Evolutionary conservation across 257 asterid species (phyloP).

Genomic region (Scutellaria galericulata): DNA sequence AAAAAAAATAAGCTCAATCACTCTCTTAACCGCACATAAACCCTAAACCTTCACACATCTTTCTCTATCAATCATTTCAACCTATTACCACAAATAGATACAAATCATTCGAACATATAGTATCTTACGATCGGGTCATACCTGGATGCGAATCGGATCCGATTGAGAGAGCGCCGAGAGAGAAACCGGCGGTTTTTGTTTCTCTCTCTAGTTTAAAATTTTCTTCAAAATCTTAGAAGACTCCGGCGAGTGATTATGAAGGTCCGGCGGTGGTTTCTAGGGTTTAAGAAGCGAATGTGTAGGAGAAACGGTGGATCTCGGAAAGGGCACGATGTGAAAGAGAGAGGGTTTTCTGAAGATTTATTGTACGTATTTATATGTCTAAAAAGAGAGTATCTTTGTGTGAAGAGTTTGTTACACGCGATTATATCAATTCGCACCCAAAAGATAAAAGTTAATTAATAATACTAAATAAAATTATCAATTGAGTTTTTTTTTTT

Average conservation of each 20-base stretch:
- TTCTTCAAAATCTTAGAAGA: conserved; percentile 4
- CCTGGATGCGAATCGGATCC: conserved; percentile 62
- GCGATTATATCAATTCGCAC: no score
- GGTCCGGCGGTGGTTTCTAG: conserved; percentile 52
- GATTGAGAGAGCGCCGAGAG: conserved; percentile 40
- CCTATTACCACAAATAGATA: background rate
- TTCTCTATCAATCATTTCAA: conserved; percentile 9
- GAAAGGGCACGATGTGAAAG: background rate
- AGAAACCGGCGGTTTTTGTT: conserved; percentile 42
- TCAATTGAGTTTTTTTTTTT: no score
- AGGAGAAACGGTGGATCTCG: conserved; percentile 41
- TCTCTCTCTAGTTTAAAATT: conserved; percentile 39
- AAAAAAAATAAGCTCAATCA: conserved; percentile 30
- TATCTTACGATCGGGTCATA: conserved; percentile 42
- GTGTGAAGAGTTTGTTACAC: no score
- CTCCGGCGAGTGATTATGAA: conserved; percentile 25
- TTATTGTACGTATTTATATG: background rate
- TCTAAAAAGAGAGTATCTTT: no score
- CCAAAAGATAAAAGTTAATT: no score
- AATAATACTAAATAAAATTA: no score
- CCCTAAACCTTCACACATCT: conserved; percentile 21
- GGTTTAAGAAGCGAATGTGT: conserved; percentile 51
- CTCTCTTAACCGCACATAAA: background rate
- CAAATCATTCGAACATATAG: conserved; percentile 4
- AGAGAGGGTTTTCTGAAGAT: conserved; percentile 36